Conservation (phyloP, 176 grass and related monocot genomes). For the Carex kokanica region DNA sequence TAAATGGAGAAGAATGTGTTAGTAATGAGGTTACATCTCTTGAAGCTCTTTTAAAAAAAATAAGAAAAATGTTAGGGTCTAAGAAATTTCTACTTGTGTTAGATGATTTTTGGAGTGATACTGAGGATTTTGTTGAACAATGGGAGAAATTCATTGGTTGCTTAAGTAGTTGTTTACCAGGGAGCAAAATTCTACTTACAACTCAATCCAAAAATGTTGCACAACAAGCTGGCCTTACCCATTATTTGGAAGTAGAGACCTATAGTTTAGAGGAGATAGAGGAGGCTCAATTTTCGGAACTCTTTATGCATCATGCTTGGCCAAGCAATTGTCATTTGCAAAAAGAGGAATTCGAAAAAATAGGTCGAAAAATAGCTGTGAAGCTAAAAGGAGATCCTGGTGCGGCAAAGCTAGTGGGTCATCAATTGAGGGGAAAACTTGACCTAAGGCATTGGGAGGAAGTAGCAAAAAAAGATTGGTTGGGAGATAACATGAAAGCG, state of each 20-base stretch:
- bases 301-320: neutral
- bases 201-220: neutral
- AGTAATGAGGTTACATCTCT: too few species aligned
- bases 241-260: neutral
- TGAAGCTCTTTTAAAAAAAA: too few species aligned
- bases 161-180: neutral
- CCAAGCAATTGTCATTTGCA: neutral
- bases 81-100: neutral
- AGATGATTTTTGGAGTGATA: neutral
- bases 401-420: neutral
- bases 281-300: neutral
- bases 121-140: neutral
- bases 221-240: accelerated
- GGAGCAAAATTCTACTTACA: neutral
- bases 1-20: too few species aligned
- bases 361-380: neutral
- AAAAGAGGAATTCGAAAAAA: neutral
- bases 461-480: too few species aligned
- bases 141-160: neutral
- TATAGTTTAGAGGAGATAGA: neutral
- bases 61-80: neutral
- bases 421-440: too few species aligned
- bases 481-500: too few species aligned
- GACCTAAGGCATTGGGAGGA: too few species aligned
- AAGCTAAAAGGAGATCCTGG: neutral